Percentiles rank a stretch among this genome's conserved stretches.
phyloP scores from a whole-genome alignment of 169 alveolate genomes.

The Neospora caninum region DNA sequence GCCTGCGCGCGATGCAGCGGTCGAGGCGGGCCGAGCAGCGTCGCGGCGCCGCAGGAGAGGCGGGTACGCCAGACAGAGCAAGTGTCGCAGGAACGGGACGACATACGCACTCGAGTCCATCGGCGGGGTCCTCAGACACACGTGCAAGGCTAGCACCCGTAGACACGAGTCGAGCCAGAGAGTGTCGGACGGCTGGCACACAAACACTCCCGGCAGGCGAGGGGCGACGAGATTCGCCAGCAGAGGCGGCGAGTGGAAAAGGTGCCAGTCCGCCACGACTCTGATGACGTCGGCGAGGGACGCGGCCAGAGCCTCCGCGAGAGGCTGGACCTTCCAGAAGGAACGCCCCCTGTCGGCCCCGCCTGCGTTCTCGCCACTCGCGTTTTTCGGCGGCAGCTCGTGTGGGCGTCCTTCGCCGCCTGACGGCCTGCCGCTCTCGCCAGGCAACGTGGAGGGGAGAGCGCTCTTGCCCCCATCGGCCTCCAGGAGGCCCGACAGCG shows the following conservation, averaged over 20 bases:
- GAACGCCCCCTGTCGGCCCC: background rate
- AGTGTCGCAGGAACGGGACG: conserved; percentile 74
- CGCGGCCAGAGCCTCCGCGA: conserved; percentile 39
- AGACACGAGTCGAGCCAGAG: conserved; percentile 75
- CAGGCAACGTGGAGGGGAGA: background rate
- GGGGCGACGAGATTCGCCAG: conserved; percentile 67
- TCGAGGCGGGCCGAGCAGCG: background rate
- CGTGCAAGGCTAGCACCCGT: conserved; percentile 74
- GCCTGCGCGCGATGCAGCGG: background rate
- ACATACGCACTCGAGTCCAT: conserved; percentile 68
- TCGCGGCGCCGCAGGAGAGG: conserved; percentile 26
- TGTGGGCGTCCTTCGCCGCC: background rate
- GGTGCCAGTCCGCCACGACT: conserved; percentile 68
- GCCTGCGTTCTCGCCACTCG: conserved; percentile 36
- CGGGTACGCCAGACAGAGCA: conserved; percentile 74
- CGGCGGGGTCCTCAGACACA: conserved; percentile 75
- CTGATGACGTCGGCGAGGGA: conserved; percentile 65
- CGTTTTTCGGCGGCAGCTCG: background rate
- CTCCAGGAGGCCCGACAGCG: conserved; percentile 10
- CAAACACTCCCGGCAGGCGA: conserved; percentile 63
- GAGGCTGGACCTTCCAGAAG: conserved; percentile 55
- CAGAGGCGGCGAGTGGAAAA: conserved; percentile 62
- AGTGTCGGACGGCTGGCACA: conserved; percentile 69
- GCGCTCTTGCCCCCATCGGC: background rate
- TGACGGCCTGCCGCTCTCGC: background rate